Evolutionary conservation across 2,329 filamentous ascomycete species (phyloP), one percentile per base, ranked within the genome.

Genomic region (Colletotrichum filicis): DNA sequence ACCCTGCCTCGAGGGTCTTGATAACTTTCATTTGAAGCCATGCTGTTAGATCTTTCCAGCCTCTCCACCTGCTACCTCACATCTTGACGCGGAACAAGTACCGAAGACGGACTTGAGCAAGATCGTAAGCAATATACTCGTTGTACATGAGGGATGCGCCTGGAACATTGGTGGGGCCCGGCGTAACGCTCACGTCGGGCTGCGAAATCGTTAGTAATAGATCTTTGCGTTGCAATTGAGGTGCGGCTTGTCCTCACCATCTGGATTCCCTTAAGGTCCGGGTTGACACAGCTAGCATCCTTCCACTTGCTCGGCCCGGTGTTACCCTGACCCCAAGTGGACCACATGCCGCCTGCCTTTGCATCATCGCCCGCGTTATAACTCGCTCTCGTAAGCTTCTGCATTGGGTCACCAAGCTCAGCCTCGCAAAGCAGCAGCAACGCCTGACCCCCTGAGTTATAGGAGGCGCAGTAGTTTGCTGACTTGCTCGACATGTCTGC

Each of bases 401-500:
- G 88, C 84, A 96, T 91, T 0, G 94, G 94, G 42, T 92, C 83
- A 6, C 95, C 95, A 3, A 98, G 87, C 82, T 85, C 84, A 4
- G 94, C 94, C 78, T 97, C 95, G 77, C 95, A 97, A 1, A 98
- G 91, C 22, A 98, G 87, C 4, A 97, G 85, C 3, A 98, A 85
- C 0, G 92, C 95, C 26, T 91, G 90, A 24, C 90, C 89, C n/a
- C 88, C 89, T n/a, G 92, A 93, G 73, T 85, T 87, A 75, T 83
- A 80, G 0, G 90, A 80, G 65, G 82, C 88, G 80, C 94, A 97
- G 83, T 97, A 97, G 77, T 90, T 90, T 19, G 94, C 94, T 2
- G 92, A 95, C 83, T 97, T 97, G 79, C 90, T 93, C 0, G 91
- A 93, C 87, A 95, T 95, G 78, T 97, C 94, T 2, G 94, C 94